Percentiles rank a stretch among this genome's conserved stretches.
phyloP scores from a whole-genome alignment of 2,329 filamentous ascomycete species.

The Fusarium proliferatum region DNA sequence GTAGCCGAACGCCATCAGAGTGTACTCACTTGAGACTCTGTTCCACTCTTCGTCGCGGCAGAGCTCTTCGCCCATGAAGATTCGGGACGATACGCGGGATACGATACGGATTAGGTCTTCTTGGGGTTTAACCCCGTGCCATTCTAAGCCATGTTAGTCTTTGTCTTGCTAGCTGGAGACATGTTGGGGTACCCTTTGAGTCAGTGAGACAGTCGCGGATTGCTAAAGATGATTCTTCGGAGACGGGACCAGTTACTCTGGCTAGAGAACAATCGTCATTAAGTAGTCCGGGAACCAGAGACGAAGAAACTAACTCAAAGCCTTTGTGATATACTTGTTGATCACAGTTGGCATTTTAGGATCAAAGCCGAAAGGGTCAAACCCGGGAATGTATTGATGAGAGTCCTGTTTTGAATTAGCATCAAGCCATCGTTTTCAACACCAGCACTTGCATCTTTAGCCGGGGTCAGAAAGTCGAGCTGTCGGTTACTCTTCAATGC shows the following conservation, averaged over 20 bases:
- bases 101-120: not conserved
- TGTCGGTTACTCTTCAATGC: not conserved
- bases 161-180: too few relatives aligned
- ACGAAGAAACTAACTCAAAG: not conserved
- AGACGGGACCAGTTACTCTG: not conserved
- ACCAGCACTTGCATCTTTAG: not conserved
- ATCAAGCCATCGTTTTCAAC: accelerated
- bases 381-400: not conserved
- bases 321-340: not conserved
- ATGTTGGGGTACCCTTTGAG: too few relatives aligned
- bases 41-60: constrained; percentile 60
- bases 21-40: constrained; percentile 50
- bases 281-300: not conserved
- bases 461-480: not conserved
- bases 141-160: not conserved
- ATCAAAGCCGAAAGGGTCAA: not conserved
- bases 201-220: not conserved
- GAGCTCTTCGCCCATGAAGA: constrained; percentile 50
- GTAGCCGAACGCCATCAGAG: too few relatives aligned
- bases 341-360: not conserved
- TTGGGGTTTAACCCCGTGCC: not conserved
- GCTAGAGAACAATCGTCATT: not conserved
- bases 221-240: not conserved
- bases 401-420: not conserved
- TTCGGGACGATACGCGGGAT: constrained; percentile 1